Base-by-base conservation (phyloP, 306 rosid species). In the Ziziphus jujuba region DNA sequence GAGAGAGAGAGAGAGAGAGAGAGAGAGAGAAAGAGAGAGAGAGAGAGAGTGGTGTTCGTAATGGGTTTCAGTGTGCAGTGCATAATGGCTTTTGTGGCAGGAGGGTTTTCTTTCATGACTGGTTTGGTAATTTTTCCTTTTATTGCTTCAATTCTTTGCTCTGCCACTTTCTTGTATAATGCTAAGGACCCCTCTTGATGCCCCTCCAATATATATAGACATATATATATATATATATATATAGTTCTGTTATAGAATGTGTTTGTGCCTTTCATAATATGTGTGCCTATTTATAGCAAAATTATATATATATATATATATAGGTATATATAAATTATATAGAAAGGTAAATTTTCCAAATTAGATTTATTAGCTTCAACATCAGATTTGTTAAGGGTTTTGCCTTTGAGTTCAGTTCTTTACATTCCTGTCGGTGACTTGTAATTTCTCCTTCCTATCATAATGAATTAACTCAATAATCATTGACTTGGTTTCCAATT, bases 91-190 rank as follows among this genome's bases (percentile, higher is more conserved):
- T 80, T 92, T 72, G 16, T 72, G 17, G 77, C 89, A 17, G 95
- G 92, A 1, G 91, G 84, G 8, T 6, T 84, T 65, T 92, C 98
- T 50, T 74, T 87, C 56, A 25, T 84, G 66, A 74, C 87, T 35
- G 89, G 87, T 12, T 67, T 84, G 31, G 77, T 67, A 7, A 66
- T 89, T 43, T 84, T 86, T 7, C 84, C 89, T 53, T 75, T 87
- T 73, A 82, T 82, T 17, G 81, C 96, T 49, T 77, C 91, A 47
- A 72, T 92, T 71, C 89, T 92, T 2, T 87, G 91, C 69, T 86
- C 71, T 40, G 83, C 77, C 13, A 92, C 96, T 0, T 92, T 89
- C 83, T 57, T 85, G 52, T 68, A 77, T 69, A 81, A 78, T 74
- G 86, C 87, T 72, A 85, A 74, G 78, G 59, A 63, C 55, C 69